Evolutionary conservation across 495 filamentous ascomycete genomes (phyloP).

Genomic region (Hypoxylon perforatum): DNA sequence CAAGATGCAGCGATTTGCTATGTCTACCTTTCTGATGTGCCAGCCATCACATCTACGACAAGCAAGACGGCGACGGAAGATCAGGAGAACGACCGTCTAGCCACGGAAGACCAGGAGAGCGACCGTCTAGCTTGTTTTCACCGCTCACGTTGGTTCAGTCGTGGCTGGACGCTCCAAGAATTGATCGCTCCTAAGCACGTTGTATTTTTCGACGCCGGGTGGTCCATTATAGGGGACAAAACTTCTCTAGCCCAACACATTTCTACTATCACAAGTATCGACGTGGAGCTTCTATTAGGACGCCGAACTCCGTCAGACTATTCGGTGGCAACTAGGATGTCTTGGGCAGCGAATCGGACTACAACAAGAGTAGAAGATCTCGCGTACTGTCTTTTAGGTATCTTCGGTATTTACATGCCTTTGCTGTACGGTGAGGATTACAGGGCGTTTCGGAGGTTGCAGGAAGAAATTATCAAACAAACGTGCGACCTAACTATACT

Average conservation of each 20-base stretch:
- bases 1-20: conserved; percentile 35
- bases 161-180: conserved; percentile 4
- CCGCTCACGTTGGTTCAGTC: conserved; percentile 9
- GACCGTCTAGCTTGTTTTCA: too few species aligned
- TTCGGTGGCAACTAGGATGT: conserved; percentile 40
- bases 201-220: neutral
- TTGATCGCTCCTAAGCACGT: neutral
- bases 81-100: neutral
- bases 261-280: conserved; percentile 4
- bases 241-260: neutral
- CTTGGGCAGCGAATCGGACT: conserved; percentile 46
- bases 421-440: conserved; percentile 44
- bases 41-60: neutral
- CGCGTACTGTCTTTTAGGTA: conserved; percentile 43
- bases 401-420: conserved; percentile 46
- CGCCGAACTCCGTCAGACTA: neutral
- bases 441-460: conserved; percentile 40
- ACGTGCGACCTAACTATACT: conserved; percentile 19
- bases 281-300: neutral
- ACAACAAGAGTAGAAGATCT: conserved; percentile 44
- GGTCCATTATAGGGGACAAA: neutral
- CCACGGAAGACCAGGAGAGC: too few species aligned
- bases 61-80: neutral
- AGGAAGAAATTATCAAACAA: conserved; percentile 41
- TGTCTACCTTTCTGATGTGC: conserved; percentile 30